Evolutionary conservation across 805 yeast genomes (phyloP).

Genomic region (Yamadazyma laniorum): DNA sequence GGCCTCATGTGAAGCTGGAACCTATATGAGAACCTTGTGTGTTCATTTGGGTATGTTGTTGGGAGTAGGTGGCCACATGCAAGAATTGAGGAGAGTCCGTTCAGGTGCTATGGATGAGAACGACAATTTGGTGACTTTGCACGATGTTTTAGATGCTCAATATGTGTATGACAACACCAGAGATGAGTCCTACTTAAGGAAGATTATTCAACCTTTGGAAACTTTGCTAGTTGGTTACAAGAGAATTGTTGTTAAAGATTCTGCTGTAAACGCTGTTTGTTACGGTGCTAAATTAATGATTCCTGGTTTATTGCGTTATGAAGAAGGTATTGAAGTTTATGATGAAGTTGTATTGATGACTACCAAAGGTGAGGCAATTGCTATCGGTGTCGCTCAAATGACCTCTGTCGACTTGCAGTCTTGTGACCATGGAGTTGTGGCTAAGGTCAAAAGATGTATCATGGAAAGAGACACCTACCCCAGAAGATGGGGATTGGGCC

Average conservation of each 20-base stretch:
- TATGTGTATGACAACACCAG: constrained; percentile 96
- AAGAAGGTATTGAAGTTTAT: constrained; percentile 93
- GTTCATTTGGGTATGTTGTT: constrained; percentile 97
- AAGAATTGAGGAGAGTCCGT: constrained; percentile 98
- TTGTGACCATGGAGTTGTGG: constrained; percentile 98
- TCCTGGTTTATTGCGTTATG: constrained; percentile 96
- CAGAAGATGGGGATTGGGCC: constrained; percentile 99
- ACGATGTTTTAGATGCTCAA: constrained; percentile 97
- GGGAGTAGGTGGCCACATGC: constrained; percentile 99
- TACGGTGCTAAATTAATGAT: constrained; percentile 99
- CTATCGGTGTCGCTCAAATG: constrained; percentile 98
- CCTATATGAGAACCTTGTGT: constrained; percentile 98
- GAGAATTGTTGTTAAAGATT: constrained; percentile 89
- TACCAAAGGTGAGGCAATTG: constrained; percentile 99
- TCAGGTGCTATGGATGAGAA: constrained; percentile 92
- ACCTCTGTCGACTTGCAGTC: constrained; percentile 94
- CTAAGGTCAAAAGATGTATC: constrained; percentile 97
- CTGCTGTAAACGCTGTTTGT: constrained; percentile 97
- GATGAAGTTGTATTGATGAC: constrained; percentile 98
- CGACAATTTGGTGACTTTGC: constrained; percentile 91
- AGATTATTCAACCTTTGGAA: constrained; percentile 92
- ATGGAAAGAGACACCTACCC: constrained; percentile 99
- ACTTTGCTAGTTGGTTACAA: constrained; percentile 91
- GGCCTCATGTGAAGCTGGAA: constrained; percentile 99
- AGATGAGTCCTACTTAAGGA: constrained; percentile 93